Percentiles rank a stretch among this genome's conserved stretches.
Evolutionary conservation across 495 filamentous ascomycete genomes (phyloP).

Genomic region (Thermothielavioides terrestris): DNA sequence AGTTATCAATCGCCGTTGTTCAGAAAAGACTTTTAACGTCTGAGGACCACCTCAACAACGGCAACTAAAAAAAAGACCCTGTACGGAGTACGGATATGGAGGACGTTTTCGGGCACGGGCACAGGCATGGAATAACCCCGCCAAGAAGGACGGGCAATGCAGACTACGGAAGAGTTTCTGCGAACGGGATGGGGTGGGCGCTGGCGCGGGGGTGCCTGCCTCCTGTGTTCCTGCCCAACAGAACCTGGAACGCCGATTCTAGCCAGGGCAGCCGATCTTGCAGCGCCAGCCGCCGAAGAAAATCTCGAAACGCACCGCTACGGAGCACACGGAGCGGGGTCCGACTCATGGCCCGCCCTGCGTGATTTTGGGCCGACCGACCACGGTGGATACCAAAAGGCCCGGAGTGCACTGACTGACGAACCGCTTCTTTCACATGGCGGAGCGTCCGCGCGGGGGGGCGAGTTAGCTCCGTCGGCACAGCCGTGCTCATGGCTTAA

Average conservation of each 20-base stretch:
- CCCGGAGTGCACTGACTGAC: too few species aligned
- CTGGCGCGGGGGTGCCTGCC: background rate
- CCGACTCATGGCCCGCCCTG: background rate
- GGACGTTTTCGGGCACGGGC: background rate
- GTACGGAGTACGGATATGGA: too few species aligned
- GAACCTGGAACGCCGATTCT: constrained; percentile 13
- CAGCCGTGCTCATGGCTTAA: too few species aligned
- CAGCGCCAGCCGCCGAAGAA: constrained; percentile 3
- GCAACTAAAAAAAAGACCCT: too few species aligned
- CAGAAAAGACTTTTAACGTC: too few species aligned
- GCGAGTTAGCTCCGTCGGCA: too few species aligned
- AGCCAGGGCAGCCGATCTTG: constrained; percentile 2
- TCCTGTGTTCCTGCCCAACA: constrained; percentile 14
- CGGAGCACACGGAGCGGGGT: background rate
- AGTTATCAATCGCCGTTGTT: too few species aligned
- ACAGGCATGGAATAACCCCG: too few species aligned
- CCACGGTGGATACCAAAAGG: background rate
- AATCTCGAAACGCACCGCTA: background rate
- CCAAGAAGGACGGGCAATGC: too few species aligned
- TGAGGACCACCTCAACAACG: too few species aligned
- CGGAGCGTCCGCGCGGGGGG: background rate
- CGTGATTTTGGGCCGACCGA: background rate
- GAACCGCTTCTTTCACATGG: background rate
- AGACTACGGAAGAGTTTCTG: too few species aligned
- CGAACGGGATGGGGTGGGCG: too few species aligned